A percentile compares a stretch with the other conserved stretches of the same genome.
Conservation (phyloP, 352 stramenopile species). For the Phytophthora citrophthora region DNA sequence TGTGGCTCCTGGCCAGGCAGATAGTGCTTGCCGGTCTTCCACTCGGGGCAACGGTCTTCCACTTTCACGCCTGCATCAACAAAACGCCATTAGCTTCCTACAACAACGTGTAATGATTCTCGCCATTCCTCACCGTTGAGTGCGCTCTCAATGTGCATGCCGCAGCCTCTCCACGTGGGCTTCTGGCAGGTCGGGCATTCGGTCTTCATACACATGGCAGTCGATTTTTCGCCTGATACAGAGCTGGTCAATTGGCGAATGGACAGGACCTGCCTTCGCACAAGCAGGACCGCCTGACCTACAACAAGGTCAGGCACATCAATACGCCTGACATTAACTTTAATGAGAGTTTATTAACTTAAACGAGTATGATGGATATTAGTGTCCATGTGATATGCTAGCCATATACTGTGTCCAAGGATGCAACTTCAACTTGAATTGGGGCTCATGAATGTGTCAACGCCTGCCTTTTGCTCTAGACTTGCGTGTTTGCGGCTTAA, state of each 20-base stretch:
- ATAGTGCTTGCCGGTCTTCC: slow-evolving; percentile 65
- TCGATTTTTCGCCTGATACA: slow-evolving; percentile 11
- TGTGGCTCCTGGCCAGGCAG: slow-evolving; percentile 25
- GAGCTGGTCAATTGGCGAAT: slow-evolving; percentile 26
- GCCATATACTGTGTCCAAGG: no score
- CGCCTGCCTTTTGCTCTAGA: slow-evolving; percentile 41
- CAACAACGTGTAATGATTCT: neutral
- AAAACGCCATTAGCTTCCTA: neutral
- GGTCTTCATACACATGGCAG: slow-evolving; percentile 63
- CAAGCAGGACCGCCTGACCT: neutral
- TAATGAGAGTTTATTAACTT: no score
- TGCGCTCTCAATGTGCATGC: slow-evolving; percentile 61
- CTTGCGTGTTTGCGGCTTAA: slow-evolving; percentile 73
- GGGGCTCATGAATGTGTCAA: slow-evolving; percentile 17
- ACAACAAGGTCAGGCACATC: no score
- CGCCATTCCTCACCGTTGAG: slow-evolving; percentile 35
- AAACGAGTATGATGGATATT: neutral
- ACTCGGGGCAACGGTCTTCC: slow-evolving; percentile 54
- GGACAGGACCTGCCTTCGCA: slow-evolving; percentile 6
- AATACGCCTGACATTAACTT: no score
- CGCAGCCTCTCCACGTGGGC: slow-evolving; percentile 66
- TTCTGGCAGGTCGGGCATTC: slow-evolving; percentile 69
- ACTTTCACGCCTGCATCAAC: slow-evolving; percentile 41
- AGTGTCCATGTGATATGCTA: neutral
- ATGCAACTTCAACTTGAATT: no score